Evolutionary conservation across 352 stramenopile species (phyloP).

Genomic region (Blastocystis sp.): DNA sequence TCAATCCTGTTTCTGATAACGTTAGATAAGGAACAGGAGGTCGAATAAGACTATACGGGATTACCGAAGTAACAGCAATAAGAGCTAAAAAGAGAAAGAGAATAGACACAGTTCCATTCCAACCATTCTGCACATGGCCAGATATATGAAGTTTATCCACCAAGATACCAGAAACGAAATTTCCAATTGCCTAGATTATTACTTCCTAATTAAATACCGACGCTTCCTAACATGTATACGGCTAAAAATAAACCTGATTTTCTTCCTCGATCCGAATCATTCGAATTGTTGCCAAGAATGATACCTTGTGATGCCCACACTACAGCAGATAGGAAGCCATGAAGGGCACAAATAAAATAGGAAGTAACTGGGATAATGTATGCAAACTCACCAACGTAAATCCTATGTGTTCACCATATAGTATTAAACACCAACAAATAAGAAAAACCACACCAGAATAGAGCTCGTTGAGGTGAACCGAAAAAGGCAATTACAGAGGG

Average conservation of each 20-base stretch:
- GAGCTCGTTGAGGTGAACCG: not conserved
- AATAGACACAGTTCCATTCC: conserved; percentile 22
- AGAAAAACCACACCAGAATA: conserved; percentile 34
- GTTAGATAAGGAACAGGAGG: not conserved
- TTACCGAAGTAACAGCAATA: not conserved
- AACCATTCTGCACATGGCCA: not conserved
- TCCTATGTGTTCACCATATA: not conserved
- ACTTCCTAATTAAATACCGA: not conserved
- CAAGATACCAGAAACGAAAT: not conserved
- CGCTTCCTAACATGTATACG: conserved; percentile 54
- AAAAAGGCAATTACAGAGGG: conserved; percentile 21
- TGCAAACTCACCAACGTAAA: conserved; percentile 30
- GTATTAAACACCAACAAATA: not conserved
- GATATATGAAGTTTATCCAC: not conserved
- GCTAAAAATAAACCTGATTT: conserved; percentile 27
- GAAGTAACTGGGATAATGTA: not conserved
- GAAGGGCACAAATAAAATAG: not conserved
- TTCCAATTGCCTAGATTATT: not conserved
- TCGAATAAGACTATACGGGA: not conserved
- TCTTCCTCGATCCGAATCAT: conserved; percentile 21
- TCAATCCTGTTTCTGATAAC: not conserved
- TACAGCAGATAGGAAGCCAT: conserved; percentile 45
- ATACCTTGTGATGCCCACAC: conserved; percentile 11
- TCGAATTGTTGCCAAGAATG: conserved; percentile 38
- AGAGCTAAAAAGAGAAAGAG: conserved; percentile 39